Conservation (phyloP, 2,329 filamentous ascomycete genomes). For the Fusarium sp. region DNA sequence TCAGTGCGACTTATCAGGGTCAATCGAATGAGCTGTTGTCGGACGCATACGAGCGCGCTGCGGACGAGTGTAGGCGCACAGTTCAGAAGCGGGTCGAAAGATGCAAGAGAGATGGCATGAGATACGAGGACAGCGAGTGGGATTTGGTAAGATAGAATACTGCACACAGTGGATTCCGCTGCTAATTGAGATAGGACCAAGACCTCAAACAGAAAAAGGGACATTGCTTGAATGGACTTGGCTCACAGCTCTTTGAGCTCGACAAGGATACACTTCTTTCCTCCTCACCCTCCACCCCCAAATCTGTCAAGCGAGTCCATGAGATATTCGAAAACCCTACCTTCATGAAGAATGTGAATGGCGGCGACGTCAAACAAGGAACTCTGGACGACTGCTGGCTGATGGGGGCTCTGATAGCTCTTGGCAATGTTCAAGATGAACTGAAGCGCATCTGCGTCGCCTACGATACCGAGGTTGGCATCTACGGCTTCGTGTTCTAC, state of each 20-base stretch:
- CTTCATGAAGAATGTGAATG: conserved; percentile 70
- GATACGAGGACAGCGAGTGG: conserved; percentile 74
- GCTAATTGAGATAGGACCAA: conserved; percentile 60
- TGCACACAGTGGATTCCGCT: background rate
- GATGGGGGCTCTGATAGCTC: conserved; percentile 76
- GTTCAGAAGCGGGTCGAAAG: conserved; percentile 67
- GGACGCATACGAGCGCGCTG: conserved; percentile 68
- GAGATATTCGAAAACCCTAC: conserved; percentile 78
- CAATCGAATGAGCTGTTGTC: conserved; percentile 66
- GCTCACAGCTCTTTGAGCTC: conserved; percentile 61
- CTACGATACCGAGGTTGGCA: conserved; percentile 74
- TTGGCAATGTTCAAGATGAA: conserved; percentile 75
- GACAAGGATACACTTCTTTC: conserved; percentile 54
- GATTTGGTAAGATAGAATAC: conserved; percentile 57
- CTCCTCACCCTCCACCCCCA: conserved; percentile 64
- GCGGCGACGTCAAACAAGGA: conserved; percentile 79
- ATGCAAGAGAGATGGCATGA: conserved; percentile 77
- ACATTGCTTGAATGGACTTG: conserved; percentile 62
- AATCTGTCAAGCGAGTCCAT: conserved; percentile 76
- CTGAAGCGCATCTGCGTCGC: conserved; percentile 79
- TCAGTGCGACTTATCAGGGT: conserved; percentile 53
- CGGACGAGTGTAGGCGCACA: conserved; percentile 68
- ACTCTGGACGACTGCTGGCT: conserved; percentile 81
- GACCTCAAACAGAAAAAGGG: conserved; percentile 71
- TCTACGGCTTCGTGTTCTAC: conserved; percentile 90